Evolutionary conservation across 1,139 yeast genomes (phyloP).

Genomic region (Suhomyces bolitotheri): DNA sequence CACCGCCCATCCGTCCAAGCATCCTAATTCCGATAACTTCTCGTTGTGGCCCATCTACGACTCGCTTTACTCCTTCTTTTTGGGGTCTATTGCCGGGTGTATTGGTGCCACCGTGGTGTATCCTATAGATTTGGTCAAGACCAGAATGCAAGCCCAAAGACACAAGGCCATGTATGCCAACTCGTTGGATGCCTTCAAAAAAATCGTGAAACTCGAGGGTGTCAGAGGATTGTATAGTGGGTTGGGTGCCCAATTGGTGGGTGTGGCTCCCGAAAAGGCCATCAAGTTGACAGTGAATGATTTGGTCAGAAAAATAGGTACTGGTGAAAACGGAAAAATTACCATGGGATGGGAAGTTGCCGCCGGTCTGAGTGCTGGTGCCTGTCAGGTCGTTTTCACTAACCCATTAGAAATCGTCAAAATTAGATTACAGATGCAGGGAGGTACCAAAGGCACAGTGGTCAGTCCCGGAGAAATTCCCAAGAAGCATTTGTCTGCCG

Average conservation of each 20-base stretch:
- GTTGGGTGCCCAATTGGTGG: constrained; percentile 88
- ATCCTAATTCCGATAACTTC: constrained; percentile 39
- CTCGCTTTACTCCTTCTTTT: constrained; percentile 80
- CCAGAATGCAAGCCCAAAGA: constrained; percentile 96
- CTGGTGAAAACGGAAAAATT: constrained; percentile 59
- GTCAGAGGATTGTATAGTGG: constrained; percentile 90
- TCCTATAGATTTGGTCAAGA: constrained; percentile 94
- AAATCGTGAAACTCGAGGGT: constrained; percentile 79
- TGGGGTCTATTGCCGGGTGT: constrained; percentile 96
- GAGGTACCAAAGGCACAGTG: constrained; percentile 55
- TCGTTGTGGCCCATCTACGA: constrained; percentile 67
- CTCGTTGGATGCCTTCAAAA: constrained; percentile 82
- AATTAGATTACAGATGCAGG: constrained; percentile 93
- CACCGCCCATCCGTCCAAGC: constrained; percentile 28
- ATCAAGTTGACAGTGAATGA: constrained; percentile 95
- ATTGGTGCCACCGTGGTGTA: constrained; percentile 98
- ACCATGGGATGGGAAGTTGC: constrained; percentile 71
- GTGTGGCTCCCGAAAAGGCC: constrained; percentile 98
- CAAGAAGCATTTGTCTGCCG: constrained; percentile 55
- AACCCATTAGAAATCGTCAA: constrained; percentile 96
- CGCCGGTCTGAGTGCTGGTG: constrained; percentile 96
- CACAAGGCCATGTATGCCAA: constrained; percentile 71
- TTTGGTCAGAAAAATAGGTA: constrained; percentile 72
- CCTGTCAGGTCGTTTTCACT: constrained; percentile 93
- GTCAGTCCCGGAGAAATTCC: constrained; percentile 48